Conservation (phyloP, 805 yeast species). For the Suhomyces canberraensis region DNA sequence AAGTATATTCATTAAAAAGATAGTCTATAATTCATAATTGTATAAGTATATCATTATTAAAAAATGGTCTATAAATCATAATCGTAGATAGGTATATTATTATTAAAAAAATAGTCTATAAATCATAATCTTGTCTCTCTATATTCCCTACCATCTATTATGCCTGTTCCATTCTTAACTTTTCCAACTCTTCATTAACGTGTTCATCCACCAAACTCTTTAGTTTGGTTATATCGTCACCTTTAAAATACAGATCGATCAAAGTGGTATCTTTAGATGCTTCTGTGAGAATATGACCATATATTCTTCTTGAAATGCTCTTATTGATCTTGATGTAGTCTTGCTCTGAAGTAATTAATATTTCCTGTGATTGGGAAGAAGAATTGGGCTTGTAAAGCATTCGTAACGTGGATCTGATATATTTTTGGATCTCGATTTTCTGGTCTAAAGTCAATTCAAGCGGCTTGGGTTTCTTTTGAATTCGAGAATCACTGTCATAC, state of each 20-base stretch:
- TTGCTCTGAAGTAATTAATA: slow-evolving; percentile 28
- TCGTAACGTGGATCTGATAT: slow-evolving; percentile 51
- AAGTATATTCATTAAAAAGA: not conserved
- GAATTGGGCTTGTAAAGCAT: slow-evolving; percentile 40
- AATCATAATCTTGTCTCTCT: no score
- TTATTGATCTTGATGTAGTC: slow-evolving; percentile 61
- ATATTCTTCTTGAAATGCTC: slow-evolving; percentile 57
- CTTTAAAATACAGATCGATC: slow-evolving; percentile 17
- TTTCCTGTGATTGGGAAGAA: slow-evolving; percentile 25
- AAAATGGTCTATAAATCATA: no score
- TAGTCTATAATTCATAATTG: not conserved
- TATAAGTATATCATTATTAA: no score
- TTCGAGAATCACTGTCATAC: slow-evolving; percentile 8
- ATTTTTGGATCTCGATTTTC: slow-evolving; percentile 54
- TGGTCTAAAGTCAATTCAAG: slow-evolving; percentile 36
- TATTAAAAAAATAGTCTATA: not conserved
- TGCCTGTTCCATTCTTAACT: not conserved
- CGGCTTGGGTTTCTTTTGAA: slow-evolving; percentile 1
- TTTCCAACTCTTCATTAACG: slow-evolving; percentile 20
- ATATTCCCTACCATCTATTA: no score
- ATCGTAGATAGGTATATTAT: no score
- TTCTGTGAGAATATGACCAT: slow-evolving; percentile 30
- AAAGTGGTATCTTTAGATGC: not conserved
- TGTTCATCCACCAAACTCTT: slow-evolving; percentile 20
- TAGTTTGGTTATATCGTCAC: slow-evolving; percentile 13